Evolutionary conservation across 2,329 filamentous ascomycete genomes (phyloP), one percentile per base, ranked within the genome.

Genomic region (Colletotrichum simmondsii): DNA sequence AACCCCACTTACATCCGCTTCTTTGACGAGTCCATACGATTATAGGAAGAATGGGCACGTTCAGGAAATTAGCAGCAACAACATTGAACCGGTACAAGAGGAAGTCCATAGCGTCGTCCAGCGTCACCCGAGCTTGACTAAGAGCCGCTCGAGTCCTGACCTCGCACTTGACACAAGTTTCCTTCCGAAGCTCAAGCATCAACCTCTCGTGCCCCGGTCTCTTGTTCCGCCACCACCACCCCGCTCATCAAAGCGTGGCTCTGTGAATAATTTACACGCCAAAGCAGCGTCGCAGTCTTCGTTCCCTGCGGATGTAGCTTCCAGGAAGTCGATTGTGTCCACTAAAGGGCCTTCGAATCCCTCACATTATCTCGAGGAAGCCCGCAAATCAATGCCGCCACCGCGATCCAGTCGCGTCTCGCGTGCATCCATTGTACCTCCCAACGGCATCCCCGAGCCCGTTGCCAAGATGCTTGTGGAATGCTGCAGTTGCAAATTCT

Each of bases 391-490:
- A 8, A 65, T 73, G 37, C 61, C 56, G 2, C 49, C 71, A 12
- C 46, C 54, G 4, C 66, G 71, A 22, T 73, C 71, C 14, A 71
- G 42, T 11, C 71, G 71, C 6, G 35, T 24, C 26, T 73, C 73
- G 2, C 70, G 70, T 24, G 28, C 74, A 3, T 68, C 70, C 6
- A 73, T 66, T 5, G 61, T 69, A 12, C 70, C 69, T 8, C 32
- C 63, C n/a, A 72, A 63, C 19, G 73, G 71, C 49, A 32, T 28
- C 22, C 53, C 66, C 3, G 84, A 87, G 12, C 86, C 87, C 1
- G 79, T 91, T 14, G 88, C 88, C 42, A 92, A 92, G 82, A 88
- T 92, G 84, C 87, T 92, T 35, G 90, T 92, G 14, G 87, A 92
- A 77, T 92, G 91, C 80, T 92, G 91, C 81, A 84, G 83, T 69